Percentiles rank a stretch among this genome's conserved stretches.
Evolutionary conservation across 176 grass and related monocot genomes (phyloP).

Genomic region (Thinopyrum elongatum): DNA sequence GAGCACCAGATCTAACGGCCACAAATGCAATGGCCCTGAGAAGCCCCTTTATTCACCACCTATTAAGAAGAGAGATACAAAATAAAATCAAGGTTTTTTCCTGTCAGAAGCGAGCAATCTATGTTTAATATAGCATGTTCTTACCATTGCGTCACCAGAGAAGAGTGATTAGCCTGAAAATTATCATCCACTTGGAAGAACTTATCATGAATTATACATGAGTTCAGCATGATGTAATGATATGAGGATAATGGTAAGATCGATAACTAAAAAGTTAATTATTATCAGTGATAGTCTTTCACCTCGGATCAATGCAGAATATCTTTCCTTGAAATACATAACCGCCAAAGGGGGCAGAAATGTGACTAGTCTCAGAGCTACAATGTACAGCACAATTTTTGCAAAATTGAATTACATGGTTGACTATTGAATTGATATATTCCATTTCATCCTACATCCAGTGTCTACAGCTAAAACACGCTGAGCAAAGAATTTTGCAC

Average conservation of each 20-base stretch:
- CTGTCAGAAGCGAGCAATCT: background rate
- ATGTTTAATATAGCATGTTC: background rate
- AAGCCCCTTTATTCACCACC: too few relatives aligned
- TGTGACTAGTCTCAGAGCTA: background rate
- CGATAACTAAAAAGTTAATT: background rate
- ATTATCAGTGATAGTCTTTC: background rate
- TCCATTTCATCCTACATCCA: conserved; percentile 32
- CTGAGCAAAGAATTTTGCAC: conserved; percentile 34
- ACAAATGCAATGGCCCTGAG: too few relatives aligned
- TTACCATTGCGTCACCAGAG: background rate
- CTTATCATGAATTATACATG: background rate
- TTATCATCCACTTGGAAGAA: background rate
- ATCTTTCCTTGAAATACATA: background rate
- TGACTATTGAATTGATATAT: conserved; percentile 16
- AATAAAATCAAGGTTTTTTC: background rate
- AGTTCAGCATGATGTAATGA: background rate
- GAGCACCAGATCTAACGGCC: too few relatives aligned
- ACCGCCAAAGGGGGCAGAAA: background rate
- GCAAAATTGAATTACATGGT: conserved; percentile 23
- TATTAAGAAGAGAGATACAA: background rate
- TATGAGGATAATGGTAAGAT: background rate
- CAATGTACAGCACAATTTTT: conserved; percentile 36
- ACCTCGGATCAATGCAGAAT: conserved; percentile 10
- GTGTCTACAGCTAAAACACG: conserved; percentile 22
- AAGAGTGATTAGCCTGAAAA: background rate